These are phyloP conservation scores for Hyphopichia burtonii DNA, from an alignment of 1,139 yeast genomes.

Conservation along the genomic window DNA sequence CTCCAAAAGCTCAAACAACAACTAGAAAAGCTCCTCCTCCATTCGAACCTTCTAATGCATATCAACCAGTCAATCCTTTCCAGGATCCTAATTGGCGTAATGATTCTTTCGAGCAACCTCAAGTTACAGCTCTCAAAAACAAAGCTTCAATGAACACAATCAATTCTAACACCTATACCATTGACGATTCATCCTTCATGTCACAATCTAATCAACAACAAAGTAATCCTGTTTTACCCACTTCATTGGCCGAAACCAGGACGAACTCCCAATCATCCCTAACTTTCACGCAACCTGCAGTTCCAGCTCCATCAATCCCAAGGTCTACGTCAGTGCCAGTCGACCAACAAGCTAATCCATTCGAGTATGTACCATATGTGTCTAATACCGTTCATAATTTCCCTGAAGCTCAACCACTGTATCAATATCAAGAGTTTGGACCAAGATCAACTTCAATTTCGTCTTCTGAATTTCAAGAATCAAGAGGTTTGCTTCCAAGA, in stretches of 20 bases:
- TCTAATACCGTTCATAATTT: background rate
- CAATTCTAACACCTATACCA: background rate
- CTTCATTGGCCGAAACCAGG: background rate
- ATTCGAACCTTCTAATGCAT: background rate
- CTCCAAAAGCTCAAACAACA: background rate
- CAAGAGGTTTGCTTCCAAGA: background rate
- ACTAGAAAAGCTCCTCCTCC: constrained; percentile 1
- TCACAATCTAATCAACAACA: background rate
- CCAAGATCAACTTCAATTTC: constrained; percentile 2
- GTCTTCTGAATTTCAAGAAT: background rate
- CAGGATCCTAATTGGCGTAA: background rate
- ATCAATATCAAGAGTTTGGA: background rate
- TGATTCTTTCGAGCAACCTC: background rate
- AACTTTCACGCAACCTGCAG: background rate
- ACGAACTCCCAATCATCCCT: background rate
- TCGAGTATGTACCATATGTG: background rate
- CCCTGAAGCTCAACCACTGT: background rate
- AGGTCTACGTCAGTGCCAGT: background rate
- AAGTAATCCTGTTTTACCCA: background rate
- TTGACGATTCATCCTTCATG: background rate
- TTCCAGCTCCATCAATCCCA: background rate
- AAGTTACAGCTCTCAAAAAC: background rate
- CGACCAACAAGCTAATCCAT: background rate
- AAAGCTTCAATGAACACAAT: constrained; percentile 1
- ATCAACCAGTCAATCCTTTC: too few relatives aligned